A percentile compares a stretch with the other conserved stretches of the same genome.
Conservation (phyloP, 225 moss, liverwort and hornwort genomes). For the Pseudoscleropodium purum region DNA sequence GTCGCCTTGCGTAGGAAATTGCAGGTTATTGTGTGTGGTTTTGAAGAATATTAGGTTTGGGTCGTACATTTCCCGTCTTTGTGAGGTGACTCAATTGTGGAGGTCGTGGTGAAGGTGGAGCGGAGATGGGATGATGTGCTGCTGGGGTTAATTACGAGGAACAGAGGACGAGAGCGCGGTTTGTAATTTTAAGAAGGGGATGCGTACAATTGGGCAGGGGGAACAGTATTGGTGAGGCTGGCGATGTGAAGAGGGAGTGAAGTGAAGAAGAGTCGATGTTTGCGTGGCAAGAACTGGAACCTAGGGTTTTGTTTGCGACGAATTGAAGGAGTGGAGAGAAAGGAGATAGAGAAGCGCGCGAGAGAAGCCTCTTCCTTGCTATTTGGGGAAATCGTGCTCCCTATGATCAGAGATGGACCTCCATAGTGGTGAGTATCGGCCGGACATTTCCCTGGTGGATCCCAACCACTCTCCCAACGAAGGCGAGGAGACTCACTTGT, state of each 20-base stretch:
- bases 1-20: neutral
- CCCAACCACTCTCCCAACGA: conserved; percentile 21
- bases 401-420: conserved; percentile 45
- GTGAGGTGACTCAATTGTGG: neutral
- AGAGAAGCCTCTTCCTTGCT: neutral
- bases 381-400: neutral
- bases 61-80: too few relatives aligned
- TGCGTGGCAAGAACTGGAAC: neutral
- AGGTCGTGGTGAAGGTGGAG: neutral
- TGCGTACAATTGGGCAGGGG: neutral
- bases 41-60: neutral
- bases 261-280: neutral
- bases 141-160: neutral
- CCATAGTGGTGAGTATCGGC: conserved; percentile 30
- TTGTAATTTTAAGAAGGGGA: neutral
- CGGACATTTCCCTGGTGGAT: conserved; percentile 48
- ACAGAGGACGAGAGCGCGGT: neutral
- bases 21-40: neutral
- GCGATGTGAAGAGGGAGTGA: neutral
- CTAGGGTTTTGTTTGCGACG: neutral
- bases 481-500: conserved; percentile 21
- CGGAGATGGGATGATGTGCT: neutral
- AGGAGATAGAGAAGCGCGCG: neutral
- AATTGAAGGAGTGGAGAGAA: neutral
- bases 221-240: neutral